Percentiles rank a stretch among this genome's conserved stretches.
phyloP scores from a whole-genome alignment of 2,329 filamentous ascomycete genomes.

The Penicillium brasilianum region DNA sequence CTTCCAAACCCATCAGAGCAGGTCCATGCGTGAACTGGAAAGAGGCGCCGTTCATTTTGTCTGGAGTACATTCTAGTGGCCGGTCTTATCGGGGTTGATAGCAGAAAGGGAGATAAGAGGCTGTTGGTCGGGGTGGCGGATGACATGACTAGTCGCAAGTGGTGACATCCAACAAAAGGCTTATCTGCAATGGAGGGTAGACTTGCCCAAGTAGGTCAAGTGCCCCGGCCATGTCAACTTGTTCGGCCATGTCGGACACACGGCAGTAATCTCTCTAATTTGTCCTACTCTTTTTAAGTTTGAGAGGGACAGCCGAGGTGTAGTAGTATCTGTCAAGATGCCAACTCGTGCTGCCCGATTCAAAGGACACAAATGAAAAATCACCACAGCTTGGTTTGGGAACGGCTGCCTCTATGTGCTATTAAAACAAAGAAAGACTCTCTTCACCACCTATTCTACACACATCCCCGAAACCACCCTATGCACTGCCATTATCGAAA shows the following conservation, averaged over 20 bases:
- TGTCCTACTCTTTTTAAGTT: not conserved
- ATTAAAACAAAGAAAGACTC: constrained; percentile 35
- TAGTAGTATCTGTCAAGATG: not conserved
- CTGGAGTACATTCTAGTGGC: not conserved
- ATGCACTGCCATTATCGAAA: constrained; percentile 17
- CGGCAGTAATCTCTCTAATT: not conserved
- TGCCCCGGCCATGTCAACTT: not conserved
- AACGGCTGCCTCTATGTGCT: constrained; percentile 42
- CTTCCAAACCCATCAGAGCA: constrained; percentile 34
- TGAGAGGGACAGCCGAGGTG: not conserved
- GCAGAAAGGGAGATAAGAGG: constrained; percentile 18
- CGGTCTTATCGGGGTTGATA: constrained; percentile 20
- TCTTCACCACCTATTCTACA: constrained; percentile 47
- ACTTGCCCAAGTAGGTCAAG: constrained; percentile 33
- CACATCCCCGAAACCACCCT: constrained; percentile 21
- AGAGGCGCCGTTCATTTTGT: constrained; percentile 9
- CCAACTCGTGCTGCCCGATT: not conserved
- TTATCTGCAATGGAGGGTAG: constrained; percentile 27
- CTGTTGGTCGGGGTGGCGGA: not conserved
- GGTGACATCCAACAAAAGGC: constrained; percentile 17
- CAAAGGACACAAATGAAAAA: constrained; percentile 12
- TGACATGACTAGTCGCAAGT: constrained; percentile 13
- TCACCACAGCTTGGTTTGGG: constrained; percentile 14
- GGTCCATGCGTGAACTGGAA: constrained; percentile 31
- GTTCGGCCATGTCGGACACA: not conserved